A percentile compares a stretch with the other conserved stretches of the same genome.
Evolutionary conservation across 1,284 basidiomycete genomes (phyloP).

Genomic region (Pseudozyma hubeiensis): DNA sequence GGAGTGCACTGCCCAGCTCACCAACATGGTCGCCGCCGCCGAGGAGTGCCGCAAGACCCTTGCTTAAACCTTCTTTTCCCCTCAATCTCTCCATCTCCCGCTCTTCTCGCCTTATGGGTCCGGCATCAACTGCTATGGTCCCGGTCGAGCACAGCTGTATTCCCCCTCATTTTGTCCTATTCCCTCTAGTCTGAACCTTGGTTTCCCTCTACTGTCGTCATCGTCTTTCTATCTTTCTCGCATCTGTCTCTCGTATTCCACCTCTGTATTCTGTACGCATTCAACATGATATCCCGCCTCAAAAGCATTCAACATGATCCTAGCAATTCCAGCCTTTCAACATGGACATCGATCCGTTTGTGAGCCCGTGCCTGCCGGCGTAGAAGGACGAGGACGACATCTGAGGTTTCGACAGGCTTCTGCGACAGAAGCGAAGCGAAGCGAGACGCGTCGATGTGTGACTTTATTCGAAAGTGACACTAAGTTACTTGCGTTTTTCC

Average conservation of each 20-base stretch:
- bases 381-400: neutral
- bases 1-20: slow-evolving; percentile 76
- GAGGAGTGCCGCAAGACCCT: slow-evolving; percentile 80
- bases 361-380: neutral
- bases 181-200: slow-evolving; percentile 24
- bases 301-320: slow-evolving; percentile 54
- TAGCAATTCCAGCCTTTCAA: slow-evolving; percentile 46
- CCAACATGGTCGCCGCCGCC: slow-evolving; percentile 73
- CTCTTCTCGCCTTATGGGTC: slow-evolving; percentile 18
- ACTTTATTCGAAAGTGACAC: slow-evolving; percentile 32
- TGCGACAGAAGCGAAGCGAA: too few species aligned
- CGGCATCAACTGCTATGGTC: slow-evolving; percentile 41
- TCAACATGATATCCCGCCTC: slow-evolving; percentile 58
- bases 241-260: slow-evolving; percentile 21
- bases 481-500: slow-evolving; percentile 7
- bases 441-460: slow-evolving; percentile 14
- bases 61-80: slow-evolving; percentile 33
- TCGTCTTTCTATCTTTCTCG: slow-evolving; percentile 19
- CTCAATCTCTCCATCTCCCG: neutral
- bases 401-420: neutral
- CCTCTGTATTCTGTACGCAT: slow-evolving; percentile 52
- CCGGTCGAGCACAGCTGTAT: slow-evolving; percentile 11
- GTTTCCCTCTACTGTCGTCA: slow-evolving; percentile 26
- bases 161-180: slow-evolving; percentile 12
- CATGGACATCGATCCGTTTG: slow-evolving; percentile 21